phyloP scores from a whole-genome alignment of 495 filamentous ascomycete species.

The Talaromyces trachyspermus region DNA sequence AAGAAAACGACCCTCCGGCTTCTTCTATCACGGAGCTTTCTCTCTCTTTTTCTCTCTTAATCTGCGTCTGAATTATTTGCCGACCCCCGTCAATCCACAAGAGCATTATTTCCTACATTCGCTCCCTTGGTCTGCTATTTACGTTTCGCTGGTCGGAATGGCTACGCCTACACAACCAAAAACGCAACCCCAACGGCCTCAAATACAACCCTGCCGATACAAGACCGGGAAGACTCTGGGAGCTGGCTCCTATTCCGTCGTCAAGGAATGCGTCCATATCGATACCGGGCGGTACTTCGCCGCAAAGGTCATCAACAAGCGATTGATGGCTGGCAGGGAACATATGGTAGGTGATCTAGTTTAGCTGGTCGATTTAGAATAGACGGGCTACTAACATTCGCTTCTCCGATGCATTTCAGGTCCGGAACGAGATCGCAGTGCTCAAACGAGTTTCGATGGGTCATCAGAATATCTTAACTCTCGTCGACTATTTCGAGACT shows the following conservation, averaged over 20 bases:
- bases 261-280: conserved; percentile 99
- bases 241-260: conserved; percentile 93
- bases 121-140: background rate
- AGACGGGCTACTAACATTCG: too few species aligned
- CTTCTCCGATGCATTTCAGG: too few species aligned
- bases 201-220: conserved; percentile 79
- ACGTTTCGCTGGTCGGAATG: conserved; percentile 18
- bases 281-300: conserved; percentile 98
- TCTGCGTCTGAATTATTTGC: too few species aligned
- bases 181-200: conserved; percentile 35
- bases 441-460: conserved; percentile 96
- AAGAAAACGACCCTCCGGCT: too few species aligned
- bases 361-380: background rate
- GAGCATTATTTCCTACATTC: too few species aligned
- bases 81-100: too few species aligned
- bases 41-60: too few species aligned
- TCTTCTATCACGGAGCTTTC: too few species aligned
- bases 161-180: conserved; percentile 22
- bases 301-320: conserved; percentile 98
- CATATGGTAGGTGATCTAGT: conserved; percentile 68
- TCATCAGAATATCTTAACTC: conserved; percentile 92
- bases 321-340: conserved; percentile 93
- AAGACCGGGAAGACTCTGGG: conserved; percentile 98
- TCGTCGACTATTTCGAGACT: conserved; percentile 99
- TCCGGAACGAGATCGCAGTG: conserved; percentile 96